These are phyloP conservation scores for Huntiella omanensis DNA, from an alignment of 2,329 filamentous ascomycete genomes.

Conservation along the genomic window DNA sequence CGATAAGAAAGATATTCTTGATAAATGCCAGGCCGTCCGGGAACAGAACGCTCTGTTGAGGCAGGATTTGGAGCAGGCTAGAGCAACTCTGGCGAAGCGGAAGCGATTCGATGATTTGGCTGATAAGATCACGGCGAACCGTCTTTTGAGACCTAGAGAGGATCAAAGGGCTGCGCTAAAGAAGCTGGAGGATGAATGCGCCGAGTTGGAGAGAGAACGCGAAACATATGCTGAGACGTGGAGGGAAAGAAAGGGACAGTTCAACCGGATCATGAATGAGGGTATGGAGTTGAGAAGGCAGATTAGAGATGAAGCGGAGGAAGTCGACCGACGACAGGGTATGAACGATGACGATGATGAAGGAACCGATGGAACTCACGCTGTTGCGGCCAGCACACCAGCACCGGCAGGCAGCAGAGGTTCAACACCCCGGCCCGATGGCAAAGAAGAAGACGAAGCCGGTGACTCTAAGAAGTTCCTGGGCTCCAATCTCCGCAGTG, in stretches of 20 bases:
- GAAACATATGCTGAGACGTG: slow-evolving; percentile 65
- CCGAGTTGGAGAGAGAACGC: slow-evolving; percentile 69
- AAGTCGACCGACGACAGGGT: slow-evolving; percentile 72
- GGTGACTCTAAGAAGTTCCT: slow-evolving; percentile 13
- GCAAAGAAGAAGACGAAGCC: slow-evolving; percentile 15
- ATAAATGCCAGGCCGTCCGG: slow-evolving; percentile 58
- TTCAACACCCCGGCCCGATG: slow-evolving; percentile 7
- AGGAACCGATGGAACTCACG: slow-evolving; percentile 26
- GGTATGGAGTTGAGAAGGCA: slow-evolving; percentile 68
- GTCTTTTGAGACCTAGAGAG: slow-evolving; percentile 61
- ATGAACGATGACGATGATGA: slow-evolving; percentile 54
- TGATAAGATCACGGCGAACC: slow-evolving; percentile 68
- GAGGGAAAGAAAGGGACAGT: slow-evolving; percentile 70
- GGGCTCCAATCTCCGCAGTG: slow-evolving; percentile 1
- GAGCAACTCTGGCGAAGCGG: slow-evolving; percentile 54
- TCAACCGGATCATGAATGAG: slow-evolving; percentile 75
- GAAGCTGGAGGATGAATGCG: slow-evolving; percentile 76
- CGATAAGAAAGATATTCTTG: slow-evolving; percentile 62
- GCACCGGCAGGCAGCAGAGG: slow-evolving; percentile 25
- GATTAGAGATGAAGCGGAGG: slow-evolving; percentile 89
- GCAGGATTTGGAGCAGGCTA: slow-evolving; percentile 57
- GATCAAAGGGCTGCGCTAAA: slow-evolving; percentile 61
- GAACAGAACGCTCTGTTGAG: slow-evolving; percentile 56
- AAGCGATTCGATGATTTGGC: slow-evolving; percentile 79
- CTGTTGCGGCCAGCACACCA: slow-evolving; percentile 29